These are phyloP conservation scores for Sporothrix variecibatus DNA, from an alignment of 2,329 filamentous ascomycete species.

Conservation along the genomic window DNA sequence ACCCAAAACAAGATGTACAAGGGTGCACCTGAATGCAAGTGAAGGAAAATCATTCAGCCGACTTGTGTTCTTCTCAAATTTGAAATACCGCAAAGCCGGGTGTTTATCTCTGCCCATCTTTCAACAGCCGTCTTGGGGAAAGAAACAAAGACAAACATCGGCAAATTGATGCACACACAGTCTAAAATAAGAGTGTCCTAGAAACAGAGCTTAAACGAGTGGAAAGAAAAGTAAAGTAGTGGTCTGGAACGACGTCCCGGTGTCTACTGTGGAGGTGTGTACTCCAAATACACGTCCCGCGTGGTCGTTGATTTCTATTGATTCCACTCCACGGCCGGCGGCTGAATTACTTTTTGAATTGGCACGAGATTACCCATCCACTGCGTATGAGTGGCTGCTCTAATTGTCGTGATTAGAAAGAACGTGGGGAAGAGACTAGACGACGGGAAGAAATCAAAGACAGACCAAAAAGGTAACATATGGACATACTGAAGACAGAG, in stretches of 20 bases:
- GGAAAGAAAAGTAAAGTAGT: background rate
- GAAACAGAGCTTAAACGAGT: background rate
- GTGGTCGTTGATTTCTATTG: background rate
- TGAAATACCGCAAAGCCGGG: background rate
- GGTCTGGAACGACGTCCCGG: constrained; percentile 8
- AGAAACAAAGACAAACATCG: too few relatives aligned
- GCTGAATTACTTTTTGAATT: constrained; percentile 10
- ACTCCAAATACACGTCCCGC: background rate
- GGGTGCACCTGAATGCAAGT: too few relatives aligned
- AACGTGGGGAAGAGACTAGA: background rate
- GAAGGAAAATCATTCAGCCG: background rate
- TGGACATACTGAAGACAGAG: background rate
- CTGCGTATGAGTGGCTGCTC: background rate
- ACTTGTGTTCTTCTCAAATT: background rate
- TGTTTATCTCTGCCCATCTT: background rate
- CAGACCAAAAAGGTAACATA: background rate
- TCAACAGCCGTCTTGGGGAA: background rate
- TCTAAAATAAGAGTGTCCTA: background rate
- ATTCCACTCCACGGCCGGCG: background rate
- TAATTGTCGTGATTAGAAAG: background rate
- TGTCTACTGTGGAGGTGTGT: background rate
- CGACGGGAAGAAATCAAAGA: background rate
- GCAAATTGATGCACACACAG: background rate
- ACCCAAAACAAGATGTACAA: background rate
- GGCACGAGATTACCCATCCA: constrained; percentile 6